Evolutionary conservation across 164 flowering plant species (phyloP).

Genomic region (Macadamia integrifolia): DNA sequence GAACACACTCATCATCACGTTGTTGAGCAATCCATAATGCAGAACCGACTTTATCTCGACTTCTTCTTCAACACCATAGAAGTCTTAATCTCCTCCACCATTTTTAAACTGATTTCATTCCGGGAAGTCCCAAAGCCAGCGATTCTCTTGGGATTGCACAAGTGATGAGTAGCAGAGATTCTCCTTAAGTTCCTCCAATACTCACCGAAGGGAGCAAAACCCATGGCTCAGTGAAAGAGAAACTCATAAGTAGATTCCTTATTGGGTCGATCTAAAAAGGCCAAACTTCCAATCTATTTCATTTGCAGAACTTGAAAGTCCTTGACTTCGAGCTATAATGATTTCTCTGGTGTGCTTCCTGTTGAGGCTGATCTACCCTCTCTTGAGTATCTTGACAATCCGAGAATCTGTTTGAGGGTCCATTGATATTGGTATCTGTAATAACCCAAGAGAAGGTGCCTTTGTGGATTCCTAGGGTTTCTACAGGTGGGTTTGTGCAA

Average conservation of each 20-base stretch:
- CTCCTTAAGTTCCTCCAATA: constrained; percentile 60
- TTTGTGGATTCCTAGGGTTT: too few relatives aligned
- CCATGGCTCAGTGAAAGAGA: constrained; percentile 54
- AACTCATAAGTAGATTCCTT: constrained; percentile 58
- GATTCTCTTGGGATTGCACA: constrained; percentile 41
- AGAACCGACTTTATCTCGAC: constrained; percentile 17
- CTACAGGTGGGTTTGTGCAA: too few relatives aligned
- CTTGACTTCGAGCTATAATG: too few relatives aligned
- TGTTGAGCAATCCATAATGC: constrained; percentile 36
- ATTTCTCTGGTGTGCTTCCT: too few relatives aligned
- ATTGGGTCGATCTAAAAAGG: constrained; percentile 50
- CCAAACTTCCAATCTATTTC: constrained; percentile 14
- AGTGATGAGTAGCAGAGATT: constrained; percentile 39
- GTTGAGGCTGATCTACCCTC: too few relatives aligned
- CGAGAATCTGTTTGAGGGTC: too few relatives aligned
- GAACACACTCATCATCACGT: constrained; percentile 45
- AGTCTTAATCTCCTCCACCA: neutral
- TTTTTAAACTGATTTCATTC: neutral
- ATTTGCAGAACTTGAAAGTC: too few relatives aligned
- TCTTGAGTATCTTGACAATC: too few relatives aligned
- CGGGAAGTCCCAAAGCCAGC: neutral
- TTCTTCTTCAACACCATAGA: neutral
- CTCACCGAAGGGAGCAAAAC: constrained; percentile 58
- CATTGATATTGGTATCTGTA: too few relatives aligned
- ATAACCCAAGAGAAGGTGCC: too few relatives aligned